Conservation (phyloP, 2,329 filamentous ascomycete genomes). For the Thermochaetoides dissita region DNA sequence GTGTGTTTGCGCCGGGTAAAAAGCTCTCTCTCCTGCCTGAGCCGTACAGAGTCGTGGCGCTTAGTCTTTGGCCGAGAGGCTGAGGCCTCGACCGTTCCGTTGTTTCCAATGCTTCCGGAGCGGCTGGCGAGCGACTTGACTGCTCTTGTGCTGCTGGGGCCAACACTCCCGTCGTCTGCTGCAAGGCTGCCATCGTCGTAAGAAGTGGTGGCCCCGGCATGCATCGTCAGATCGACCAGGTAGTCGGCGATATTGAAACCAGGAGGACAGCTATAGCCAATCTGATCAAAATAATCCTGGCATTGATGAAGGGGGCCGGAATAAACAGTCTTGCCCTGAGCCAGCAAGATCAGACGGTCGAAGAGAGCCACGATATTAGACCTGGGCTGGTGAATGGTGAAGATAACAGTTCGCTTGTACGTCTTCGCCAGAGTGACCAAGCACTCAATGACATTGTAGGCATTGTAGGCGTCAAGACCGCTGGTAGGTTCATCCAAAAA, state of each 20-base stretch:
- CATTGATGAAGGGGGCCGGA: conserved; percentile 82
- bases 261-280: conserved; percentile 84
- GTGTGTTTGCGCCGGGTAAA: conserved; percentile 67
- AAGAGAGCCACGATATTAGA: conserved; percentile 98
- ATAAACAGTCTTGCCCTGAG: conserved; percentile 80
- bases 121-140: conserved; percentile 84
- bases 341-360: conserved; percentile 81
- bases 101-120: conserved; percentile 59
- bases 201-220: conserved; percentile 53
- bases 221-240: conserved; percentile 94
- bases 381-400: conserved; percentile 94
- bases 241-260: conserved; percentile 99
- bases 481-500: conserved; percentile 97
- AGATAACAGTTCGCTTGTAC: conserved; percentile 93
- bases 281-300: conserved; percentile 80
- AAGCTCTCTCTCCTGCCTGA: conserved; percentile 78
- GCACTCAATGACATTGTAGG: conserved; percentile 95
- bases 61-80: conserved; percentile 52
- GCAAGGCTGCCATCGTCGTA: conserved; percentile 42
- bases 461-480: conserved; percentile 89
- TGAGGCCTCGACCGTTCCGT: conserved; percentile 46
- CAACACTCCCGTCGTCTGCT: conserved; percentile 50
- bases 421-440: conserved; percentile 87
- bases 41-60: conserved; percentile 66
- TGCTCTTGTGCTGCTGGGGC: conserved; percentile 73